These are phyloP conservation scores for Penicillium sp. DNA, from an alignment of 2,329 filamentous ascomycete species.

Conservation along the genomic window DNA sequence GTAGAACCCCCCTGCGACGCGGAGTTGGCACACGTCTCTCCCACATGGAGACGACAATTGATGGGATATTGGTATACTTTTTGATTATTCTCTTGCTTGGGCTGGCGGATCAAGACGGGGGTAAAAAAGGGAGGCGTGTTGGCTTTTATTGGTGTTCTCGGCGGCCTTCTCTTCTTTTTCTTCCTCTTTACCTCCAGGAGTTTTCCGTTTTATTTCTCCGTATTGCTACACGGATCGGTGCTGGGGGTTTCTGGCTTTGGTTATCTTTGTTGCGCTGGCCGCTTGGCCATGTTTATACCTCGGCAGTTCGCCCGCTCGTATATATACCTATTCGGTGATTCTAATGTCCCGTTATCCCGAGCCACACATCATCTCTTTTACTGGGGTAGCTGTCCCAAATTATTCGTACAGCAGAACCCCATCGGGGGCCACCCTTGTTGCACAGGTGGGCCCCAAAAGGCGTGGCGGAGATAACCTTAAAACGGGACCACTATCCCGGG, in stretches of 20 bases:
- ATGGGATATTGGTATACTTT: slow-evolving; percentile 3
- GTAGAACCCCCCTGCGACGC: neutral
- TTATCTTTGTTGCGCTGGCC: slow-evolving; percentile 10
- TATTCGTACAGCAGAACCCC: neutral
- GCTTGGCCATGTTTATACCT: slow-evolving; percentile 21
- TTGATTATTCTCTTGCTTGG: slow-evolving; percentile 17
- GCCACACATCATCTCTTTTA: too few relatives aligned
- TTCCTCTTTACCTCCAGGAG: neutral
- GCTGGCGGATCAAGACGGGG: slow-evolving; percentile 22
- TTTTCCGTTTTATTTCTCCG: slow-evolving; percentile 18
- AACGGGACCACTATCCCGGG: neutral
- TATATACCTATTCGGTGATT: slow-evolving; percentile 15
- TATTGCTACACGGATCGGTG: slow-evolving; percentile 35
- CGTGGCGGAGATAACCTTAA: slow-evolving; percentile 5
- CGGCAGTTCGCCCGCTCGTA: slow-evolving; percentile 19
- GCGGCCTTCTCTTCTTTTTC: slow-evolving; percentile 14
- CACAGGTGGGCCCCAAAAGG: neutral
- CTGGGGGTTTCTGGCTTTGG: slow-evolving; percentile 14
- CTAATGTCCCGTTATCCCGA: neutral
- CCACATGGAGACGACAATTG: slow-evolving; percentile 7
- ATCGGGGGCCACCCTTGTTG: neutral
- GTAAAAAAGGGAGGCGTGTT: slow-evolving; percentile 24
- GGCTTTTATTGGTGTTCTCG: slow-evolving; percentile 33
- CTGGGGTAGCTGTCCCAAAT: too few relatives aligned
- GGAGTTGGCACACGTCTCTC: slow-evolving; percentile 2